Percentiles rank a stretch among this genome's conserved stretches.
phyloP scores from a whole-genome alignment of 2,329 filamentous ascomycete species.

The Ilyonectria robusta region DNA sequence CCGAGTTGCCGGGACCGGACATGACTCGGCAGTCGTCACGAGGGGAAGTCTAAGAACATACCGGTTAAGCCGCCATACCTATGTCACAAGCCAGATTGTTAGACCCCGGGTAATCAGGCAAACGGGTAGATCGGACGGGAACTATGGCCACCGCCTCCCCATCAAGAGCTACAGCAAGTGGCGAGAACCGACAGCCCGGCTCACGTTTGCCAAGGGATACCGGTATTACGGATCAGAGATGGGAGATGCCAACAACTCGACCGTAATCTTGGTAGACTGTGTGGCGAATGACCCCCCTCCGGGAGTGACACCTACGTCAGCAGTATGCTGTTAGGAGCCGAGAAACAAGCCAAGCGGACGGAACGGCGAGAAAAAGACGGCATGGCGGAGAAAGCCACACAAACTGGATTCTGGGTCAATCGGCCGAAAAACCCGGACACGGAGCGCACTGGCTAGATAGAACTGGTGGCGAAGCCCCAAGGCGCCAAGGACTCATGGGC shows the following conservation, averaged over 20 bases:
- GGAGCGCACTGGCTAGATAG: constrained; percentile 4
- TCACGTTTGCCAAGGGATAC: constrained; percentile 10
- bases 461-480: constrained; percentile 15
- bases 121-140: constrained; percentile 20
- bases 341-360: background rate
- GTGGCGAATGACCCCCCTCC: constrained; percentile 10
- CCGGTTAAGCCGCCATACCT: background rate
- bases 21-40: background rate
- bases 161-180: constrained; percentile 1
- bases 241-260: background rate
- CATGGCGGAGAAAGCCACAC: constrained; percentile 5
- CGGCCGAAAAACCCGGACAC: constrained; percentile 24
- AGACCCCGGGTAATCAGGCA: background rate
- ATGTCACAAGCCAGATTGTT: background rate
- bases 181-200: constrained; percentile 20
- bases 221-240: background rate
- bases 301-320: background rate
- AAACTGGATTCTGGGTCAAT: constrained; percentile 18
- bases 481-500: constrained; percentile 12
- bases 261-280: background rate
- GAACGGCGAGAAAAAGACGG: background rate
- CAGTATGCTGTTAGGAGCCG: constrained; percentile 4
- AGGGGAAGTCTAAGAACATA: background rate
- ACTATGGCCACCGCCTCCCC: background rate
- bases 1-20: background rate